Conservation (phyloP, 2,329 filamentous ascomycete species). For the Rhytidhysteron rufulum region DNA sequence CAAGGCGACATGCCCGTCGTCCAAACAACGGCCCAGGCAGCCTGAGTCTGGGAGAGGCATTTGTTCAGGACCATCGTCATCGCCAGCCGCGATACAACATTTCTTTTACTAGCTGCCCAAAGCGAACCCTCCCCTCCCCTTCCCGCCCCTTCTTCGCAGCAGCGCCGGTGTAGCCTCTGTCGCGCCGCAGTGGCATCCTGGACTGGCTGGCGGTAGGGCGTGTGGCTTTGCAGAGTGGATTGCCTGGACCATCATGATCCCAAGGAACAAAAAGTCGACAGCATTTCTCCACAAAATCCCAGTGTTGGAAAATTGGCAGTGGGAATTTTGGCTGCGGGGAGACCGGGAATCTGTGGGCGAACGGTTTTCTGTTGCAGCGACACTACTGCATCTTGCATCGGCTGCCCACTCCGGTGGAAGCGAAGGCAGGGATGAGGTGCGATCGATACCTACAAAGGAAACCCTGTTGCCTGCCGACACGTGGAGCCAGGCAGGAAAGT, state of each 20-base stretch:
- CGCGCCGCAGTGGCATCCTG: too few relatives aligned
- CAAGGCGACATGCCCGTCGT: conserved; percentile 9
- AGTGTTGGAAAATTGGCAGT: conserved; percentile 24
- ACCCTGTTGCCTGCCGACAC: conserved; percentile 28
- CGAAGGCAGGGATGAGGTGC: conserved; percentile 28
- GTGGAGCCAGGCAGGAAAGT: conserved; percentile 24
- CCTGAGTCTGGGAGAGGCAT: not conserved
- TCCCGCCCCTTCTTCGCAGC: too few relatives aligned
- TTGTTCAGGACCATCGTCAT: not conserved
- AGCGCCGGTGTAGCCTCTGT: too few relatives aligned
- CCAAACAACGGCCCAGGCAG: conserved; percentile 1
- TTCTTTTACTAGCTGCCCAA: conserved; percentile 3
- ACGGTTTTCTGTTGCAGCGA: conserved; percentile 21
- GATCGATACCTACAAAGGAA: conserved; percentile 24
- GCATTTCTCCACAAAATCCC: conserved; percentile 23
- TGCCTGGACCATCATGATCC: too few relatives aligned
- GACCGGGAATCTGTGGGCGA: conserved; percentile 31
- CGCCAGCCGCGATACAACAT: not conserved
- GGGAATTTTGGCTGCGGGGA: conserved; percentile 34
- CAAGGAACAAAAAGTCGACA: not conserved
- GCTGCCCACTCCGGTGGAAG: conserved; percentile 33
- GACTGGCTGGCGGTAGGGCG: too few relatives aligned
- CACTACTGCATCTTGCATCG: conserved; percentile 34
- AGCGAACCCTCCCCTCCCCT: not conserved
- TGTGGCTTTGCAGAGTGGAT: too few relatives aligned